Conservation (phyloP, 2,329 filamentous ascomycete genomes). For the Alternaria sp. region DNA sequence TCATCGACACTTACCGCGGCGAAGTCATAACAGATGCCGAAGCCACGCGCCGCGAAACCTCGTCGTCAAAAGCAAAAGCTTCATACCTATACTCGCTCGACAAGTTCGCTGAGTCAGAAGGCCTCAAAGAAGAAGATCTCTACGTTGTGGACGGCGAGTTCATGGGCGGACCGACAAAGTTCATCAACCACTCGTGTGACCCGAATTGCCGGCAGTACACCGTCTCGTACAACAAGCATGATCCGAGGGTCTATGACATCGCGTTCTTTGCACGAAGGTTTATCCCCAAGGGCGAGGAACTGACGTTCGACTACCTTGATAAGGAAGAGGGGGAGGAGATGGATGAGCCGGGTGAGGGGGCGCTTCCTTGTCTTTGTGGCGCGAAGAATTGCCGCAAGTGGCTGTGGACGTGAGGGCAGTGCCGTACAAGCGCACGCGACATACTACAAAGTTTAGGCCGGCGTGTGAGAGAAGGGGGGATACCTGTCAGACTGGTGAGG, state of each 20-base stretch:
- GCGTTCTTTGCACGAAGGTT: constrained; percentile 75
- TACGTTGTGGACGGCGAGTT: constrained; percentile 71
- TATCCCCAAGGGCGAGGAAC: constrained; percentile 69
- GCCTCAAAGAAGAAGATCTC: constrained; percentile 51
- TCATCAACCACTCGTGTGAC: constrained; percentile 83
- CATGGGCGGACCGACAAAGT: constrained; percentile 77
- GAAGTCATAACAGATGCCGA: constrained; percentile 60
- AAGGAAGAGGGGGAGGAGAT: constrained; percentile 62
- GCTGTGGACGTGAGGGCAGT: constrained; percentile 61
- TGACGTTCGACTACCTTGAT: constrained; percentile 82
- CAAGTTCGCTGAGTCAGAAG: constrained; percentile 73
- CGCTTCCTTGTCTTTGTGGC: constrained; percentile 62
- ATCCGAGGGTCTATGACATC: constrained; percentile 76
- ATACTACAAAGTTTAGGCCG: neutral
- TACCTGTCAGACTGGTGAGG: neutral
- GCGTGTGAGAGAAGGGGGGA: neutral
- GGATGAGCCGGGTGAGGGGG: constrained; percentile 57
- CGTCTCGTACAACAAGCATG: constrained; percentile 76
- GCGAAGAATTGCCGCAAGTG: constrained; percentile 71
- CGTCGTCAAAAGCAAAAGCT: constrained; percentile 68
- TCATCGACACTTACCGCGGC: constrained; percentile 80
- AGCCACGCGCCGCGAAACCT: constrained; percentile 68
- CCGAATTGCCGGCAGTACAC: constrained; percentile 82
- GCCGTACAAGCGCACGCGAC: neutral
- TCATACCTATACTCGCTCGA: constrained; percentile 83